A percentile compares a stretch with the other conserved stretches of the same genome.
Conservation (phyloP, 257 asterid genomes). For the Solanum acaule region DNA sequence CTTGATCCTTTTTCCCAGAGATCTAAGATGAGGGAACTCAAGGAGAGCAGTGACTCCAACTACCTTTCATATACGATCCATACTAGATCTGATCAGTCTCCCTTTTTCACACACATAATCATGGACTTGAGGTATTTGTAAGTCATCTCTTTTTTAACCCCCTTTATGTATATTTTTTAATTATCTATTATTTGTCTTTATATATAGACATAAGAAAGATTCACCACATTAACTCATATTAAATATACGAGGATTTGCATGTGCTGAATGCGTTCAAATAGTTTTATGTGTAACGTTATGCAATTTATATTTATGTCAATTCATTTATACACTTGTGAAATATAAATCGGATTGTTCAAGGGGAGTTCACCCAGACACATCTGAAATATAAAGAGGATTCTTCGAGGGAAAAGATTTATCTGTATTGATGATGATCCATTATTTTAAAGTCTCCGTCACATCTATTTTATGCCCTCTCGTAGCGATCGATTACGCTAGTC, state of each 20-base stretch:
- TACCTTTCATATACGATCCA: too few species aligned
- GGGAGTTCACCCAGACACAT: background rate
- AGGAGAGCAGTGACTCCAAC: too few species aligned
- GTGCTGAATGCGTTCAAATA: background rate
- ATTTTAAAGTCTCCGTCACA: background rate
- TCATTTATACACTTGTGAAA: too few species aligned
- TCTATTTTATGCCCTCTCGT: background rate
- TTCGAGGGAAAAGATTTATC: background rate
- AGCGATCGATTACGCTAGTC: background rate
- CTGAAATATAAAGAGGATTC: background rate
- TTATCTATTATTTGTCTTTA: background rate
- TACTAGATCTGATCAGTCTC: too few species aligned
- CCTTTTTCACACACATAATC: too few species aligned
- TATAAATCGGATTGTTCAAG: background rate
- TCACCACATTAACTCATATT: background rate
- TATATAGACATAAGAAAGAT: background rate
- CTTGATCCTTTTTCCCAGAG: too few species aligned
- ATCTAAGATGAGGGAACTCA: too few species aligned
- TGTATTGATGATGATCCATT: background rate
- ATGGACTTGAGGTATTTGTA: too few species aligned
- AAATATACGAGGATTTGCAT: background rate
- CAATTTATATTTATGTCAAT: background rate
- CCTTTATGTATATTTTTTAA: too few species aligned
- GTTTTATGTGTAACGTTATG: background rate
- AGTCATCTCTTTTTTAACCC: too few species aligned